Conservation (phyloP, 2,329 filamentous ascomycete species). For the Dichotomopilus funicola region DNA sequence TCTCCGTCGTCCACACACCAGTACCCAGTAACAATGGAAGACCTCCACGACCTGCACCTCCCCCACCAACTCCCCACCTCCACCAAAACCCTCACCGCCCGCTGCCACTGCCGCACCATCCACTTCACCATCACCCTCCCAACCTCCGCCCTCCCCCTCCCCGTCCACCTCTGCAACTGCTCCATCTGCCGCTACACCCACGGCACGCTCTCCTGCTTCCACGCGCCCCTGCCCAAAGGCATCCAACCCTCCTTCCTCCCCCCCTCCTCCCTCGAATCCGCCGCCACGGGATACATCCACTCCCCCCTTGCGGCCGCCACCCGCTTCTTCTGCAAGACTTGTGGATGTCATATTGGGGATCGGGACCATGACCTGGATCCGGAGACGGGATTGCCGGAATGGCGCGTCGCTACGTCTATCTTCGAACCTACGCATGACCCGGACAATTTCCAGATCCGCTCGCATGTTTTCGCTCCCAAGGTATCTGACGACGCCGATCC, state of each 20-base stretch:
- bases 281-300: constrained; percentile 34
- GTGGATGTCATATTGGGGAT: constrained; percentile 40
- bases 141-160: constrained; percentile 33
- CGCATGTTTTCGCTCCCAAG: constrained; percentile 33
- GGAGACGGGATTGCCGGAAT: constrained; percentile 26
- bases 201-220: constrained; percentile 38
- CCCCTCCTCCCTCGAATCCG: constrained; percentile 31
- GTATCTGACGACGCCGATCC: constrained; percentile 26
- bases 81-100: constrained; percentile 36
- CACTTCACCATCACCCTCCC: constrained; percentile 38
- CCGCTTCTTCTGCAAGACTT: constrained; percentile 40
- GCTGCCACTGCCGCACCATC: constrained; percentile 39
- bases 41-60: constrained; percentile 13
- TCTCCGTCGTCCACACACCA: too few relatives aligned
- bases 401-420: constrained; percentile 36
- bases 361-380: constrained; percentile 22
- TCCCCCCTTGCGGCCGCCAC: constrained; percentile 23
- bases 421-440: constrained; percentile 31
- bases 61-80: constrained; percentile 10
- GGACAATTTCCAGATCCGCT: constrained; percentile 30
- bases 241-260: constrained; percentile 34
- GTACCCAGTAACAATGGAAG: too few relatives aligned
- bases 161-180: constrained; percentile 41
- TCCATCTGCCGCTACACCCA: constrained; percentile 38
- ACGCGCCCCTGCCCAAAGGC: constrained; percentile 32